Conservation (phyloP, 2,329 filamentous ascomycete species). For the Diaporthe amygdali region DNA sequence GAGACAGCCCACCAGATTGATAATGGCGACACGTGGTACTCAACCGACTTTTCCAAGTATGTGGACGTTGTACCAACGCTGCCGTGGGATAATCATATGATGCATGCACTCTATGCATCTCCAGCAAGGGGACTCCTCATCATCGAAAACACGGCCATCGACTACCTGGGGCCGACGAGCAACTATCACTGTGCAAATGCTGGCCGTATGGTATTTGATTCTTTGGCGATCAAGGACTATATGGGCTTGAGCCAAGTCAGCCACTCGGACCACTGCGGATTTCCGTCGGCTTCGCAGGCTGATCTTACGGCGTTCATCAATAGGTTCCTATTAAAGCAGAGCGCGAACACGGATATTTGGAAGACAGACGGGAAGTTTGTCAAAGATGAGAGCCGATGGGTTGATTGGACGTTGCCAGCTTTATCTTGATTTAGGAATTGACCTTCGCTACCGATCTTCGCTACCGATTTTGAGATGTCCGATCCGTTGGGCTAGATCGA, state of each 20-base stretch:
- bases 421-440: neutral
- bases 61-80: neutral
- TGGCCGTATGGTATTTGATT: neutral
- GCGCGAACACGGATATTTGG: neutral
- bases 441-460: no score
- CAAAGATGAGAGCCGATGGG: neutral
- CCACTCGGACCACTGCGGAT: neutral
- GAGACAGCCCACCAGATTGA: constrained; percentile 48
- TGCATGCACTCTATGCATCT: neutral
- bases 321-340: neutral
- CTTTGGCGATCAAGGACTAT: neutral
- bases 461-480: neutral
- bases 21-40: constrained; percentile 56
- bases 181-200: neutral
- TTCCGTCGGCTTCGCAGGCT: neutral
- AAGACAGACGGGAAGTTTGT: neutral
- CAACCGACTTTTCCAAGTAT: constrained; percentile 38
- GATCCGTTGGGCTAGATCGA: neutral
- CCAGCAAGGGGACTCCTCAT: neutral
- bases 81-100: neutral
- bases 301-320: neutral
- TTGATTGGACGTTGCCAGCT: neutral
- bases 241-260: neutral
- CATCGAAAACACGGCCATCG: neutral
- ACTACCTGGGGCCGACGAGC: neutral